These are phyloP conservation scores for Gracilaria vermiculophylla DNA, from an alignment of 23 red algal genomes.

Conservation along the genomic window DNA sequence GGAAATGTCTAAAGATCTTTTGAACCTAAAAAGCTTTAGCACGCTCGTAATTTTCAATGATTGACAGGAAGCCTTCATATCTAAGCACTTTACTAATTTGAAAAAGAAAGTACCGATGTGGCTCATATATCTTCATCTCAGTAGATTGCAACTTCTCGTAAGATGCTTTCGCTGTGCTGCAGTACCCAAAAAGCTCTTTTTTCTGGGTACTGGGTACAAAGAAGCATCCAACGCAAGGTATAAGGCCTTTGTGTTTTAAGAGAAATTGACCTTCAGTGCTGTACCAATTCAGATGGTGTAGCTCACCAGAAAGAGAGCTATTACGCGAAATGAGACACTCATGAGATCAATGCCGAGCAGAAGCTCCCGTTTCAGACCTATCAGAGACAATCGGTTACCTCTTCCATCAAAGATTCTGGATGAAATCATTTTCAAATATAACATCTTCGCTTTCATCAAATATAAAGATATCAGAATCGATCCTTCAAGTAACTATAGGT, in stretches of 20 bases:
- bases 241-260: not conserved
- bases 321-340: not conserved
- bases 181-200: not conserved
- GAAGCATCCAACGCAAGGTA: not conserved
- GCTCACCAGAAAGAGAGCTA: not conserved
- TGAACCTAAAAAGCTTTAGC: not conserved
- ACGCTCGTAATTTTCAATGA: not conserved
- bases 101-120: not conserved
- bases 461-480: not conserved
- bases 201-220: not conserved
- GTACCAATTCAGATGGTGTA: not conserved
- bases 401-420: not conserved
- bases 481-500: not conserved
- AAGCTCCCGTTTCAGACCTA: not conserved
- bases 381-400: not conserved
- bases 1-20: conserved; percentile 7
- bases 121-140: conserved; percentile 2
- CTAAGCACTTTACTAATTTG: not conserved
- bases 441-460: not conserved
- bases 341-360: not conserved
- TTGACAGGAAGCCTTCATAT: not conserved
- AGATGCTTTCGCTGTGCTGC: not conserved
- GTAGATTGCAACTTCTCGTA: not conserved
- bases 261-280: not conserved
- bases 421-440: not conserved